Evolutionary conservation across 1,284 basidiomycete species (phyloP), one percentile per base, ranked within the genome.

Genomic region (Ganoderma sp.): DNA sequence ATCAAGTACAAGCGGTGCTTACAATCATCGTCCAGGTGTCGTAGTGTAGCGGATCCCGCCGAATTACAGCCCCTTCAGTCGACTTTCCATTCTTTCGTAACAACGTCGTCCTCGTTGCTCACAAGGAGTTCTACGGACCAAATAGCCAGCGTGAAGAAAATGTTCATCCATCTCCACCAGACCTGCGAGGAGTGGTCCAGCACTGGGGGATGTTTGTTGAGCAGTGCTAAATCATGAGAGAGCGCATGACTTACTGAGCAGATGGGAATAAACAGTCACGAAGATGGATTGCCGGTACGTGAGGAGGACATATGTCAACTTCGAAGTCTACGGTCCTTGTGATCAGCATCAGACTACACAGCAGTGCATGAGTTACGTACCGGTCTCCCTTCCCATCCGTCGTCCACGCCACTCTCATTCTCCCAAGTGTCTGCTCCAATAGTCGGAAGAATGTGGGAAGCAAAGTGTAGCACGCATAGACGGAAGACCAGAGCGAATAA

Each of bases 151-250:
- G 92, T 94, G 78, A 94, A 90, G 81, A 94, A 92, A 42, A 95
- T 90, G 75, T 92, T 93, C 82, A 91, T 90, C 93, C 92, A 94
- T 73, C 93, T 85, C 91, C 93, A 94, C 92, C 93, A 95, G 63
- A 94, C 87, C 76, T 94, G 92, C 9, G 92, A 92, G n/a, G 92
- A 90, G 74, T 92, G 90, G 75, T 93, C 90, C 66, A 94, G 80
- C 59, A 93, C 93, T 94, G 67, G 25, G 34, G 68, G 28, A 41
- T 4, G 10, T 43, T 41, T 4, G 65, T 64, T 15, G 68, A 41
- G 34, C 3, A 25, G 6, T 2, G 28, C 14, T 50, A 7, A 32
- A 56, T 43, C 25, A 9, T 32, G 37, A 43, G 15, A 56, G 14
- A 39, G 25, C 28, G 1, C 17, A 48, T 42, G 3, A 84, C 91